phyloP scores from a whole-genome alignment of 331 rosid species.

The Erythrophleum ivorense region DNA sequence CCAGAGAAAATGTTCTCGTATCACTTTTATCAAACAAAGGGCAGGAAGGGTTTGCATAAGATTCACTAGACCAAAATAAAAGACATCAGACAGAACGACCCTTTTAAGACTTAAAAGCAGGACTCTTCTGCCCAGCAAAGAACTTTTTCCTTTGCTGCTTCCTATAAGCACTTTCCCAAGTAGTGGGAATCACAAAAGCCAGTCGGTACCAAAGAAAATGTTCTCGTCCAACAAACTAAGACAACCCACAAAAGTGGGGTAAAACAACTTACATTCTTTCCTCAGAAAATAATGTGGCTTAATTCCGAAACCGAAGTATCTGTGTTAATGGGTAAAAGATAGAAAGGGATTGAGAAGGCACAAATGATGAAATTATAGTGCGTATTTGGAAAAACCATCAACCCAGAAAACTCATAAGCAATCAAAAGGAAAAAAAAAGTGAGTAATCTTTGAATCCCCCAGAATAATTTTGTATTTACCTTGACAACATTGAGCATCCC shows the following conservation, averaged over 20 bases:
- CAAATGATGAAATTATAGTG: background rate
- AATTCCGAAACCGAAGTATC: background rate
- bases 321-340: background rate
- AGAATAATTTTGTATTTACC: no score
- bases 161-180: constrained; percentile 36
- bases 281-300: background rate
- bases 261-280: background rate
- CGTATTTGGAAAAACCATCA: constrained; percentile 11
- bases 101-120: constrained; percentile 50
- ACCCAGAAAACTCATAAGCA: constrained; percentile 20
- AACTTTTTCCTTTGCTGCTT: constrained; percentile 45
- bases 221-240: constrained; percentile 18
- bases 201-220: constrained; percentile 46
- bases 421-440: background rate
- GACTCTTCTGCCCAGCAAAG: constrained; percentile 49
- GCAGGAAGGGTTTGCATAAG: constrained; percentile 43
- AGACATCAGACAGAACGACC: constrained; percentile 31
- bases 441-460: background rate
- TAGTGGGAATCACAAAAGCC: constrained; percentile 49
- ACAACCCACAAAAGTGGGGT: constrained; percentile 10
- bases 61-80: constrained; percentile 42
- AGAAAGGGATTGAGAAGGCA: background rate
- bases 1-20: background rate
- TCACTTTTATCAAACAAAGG: constrained; percentile 41
- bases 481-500: no score